phyloP scores from a whole-genome alignment of 805 yeast species.

The Nakazawaea ernobii region DNA sequence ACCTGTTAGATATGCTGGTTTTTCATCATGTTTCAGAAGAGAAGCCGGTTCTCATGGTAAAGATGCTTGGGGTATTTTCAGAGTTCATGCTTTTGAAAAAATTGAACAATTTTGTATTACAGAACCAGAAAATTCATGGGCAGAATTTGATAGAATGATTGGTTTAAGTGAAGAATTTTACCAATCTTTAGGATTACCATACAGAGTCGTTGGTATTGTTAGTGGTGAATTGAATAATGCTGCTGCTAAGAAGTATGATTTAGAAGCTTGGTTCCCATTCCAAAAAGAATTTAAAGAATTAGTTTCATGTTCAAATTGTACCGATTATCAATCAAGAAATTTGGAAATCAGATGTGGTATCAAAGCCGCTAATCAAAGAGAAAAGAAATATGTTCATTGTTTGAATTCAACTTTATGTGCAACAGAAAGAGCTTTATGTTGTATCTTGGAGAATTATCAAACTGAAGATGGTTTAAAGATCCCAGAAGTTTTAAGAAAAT shows the following conservation, averaged over 20 bases:
- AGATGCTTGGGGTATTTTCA: constrained; percentile 99
- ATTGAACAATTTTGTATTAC: constrained; percentile 94
- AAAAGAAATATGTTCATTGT: constrained; percentile 97
- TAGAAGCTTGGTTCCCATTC: constrained; percentile 99
- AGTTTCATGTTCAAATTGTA: constrained; percentile 98
- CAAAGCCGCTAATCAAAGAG: constrained; percentile 89
- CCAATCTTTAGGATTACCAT: constrained; percentile 86
- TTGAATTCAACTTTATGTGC: constrained; percentile 96
- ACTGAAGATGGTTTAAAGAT: constrained; percentile 90
- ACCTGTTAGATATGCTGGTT: constrained; percentile 96
- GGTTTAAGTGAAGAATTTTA: constrained; percentile 87
- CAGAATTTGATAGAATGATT: constrained; percentile 95
- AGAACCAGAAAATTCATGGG: constrained; percentile 98
- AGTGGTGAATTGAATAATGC: constrained; percentile 98
- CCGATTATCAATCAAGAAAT: constrained; percentile 98
- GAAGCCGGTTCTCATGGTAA: constrained; percentile 99
- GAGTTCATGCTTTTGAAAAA: constrained; percentile 98
- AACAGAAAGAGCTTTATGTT: constrained; percentile 96
- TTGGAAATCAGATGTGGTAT: constrained; percentile 98
- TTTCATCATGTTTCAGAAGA: constrained; percentile 97
- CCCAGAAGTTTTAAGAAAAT: constrained; percentile 93
- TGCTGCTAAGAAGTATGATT: constrained; percentile 97
- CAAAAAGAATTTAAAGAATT: constrained; percentile 97
- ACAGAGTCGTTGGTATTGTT: constrained; percentile 96
- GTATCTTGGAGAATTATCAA: constrained; percentile 96